These are phyloP conservation scores for Zoysia pacifica DNA, from an alignment of 176 grass and related monocot genomes.

Conservation along the genomic window DNA sequence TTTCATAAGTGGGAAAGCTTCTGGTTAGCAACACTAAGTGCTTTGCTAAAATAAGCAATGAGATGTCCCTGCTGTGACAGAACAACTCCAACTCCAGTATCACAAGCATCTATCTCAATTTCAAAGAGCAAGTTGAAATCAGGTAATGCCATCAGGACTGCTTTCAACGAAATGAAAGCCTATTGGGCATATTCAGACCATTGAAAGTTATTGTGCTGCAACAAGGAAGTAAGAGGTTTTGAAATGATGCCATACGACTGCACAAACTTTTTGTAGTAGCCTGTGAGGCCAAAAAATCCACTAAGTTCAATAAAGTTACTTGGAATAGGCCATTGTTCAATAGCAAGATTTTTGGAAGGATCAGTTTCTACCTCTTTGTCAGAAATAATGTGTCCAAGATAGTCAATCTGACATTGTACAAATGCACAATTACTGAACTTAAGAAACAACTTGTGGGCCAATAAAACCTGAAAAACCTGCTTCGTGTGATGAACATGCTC, in stretches of 20 bases:
- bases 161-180: neutral
- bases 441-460: too few species aligned
- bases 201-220: neutral
- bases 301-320: neutral
- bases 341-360: accelerated
- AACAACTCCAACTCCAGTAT: neutral
- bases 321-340: neutral
- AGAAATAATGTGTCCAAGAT: neutral
- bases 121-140: neutral
- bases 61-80: neutral
- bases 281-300: neutral
- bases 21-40: neutral
- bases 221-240: neutral
- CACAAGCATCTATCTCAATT: neutral
- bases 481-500: neutral
- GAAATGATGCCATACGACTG: neutral
- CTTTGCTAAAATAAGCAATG: neutral
- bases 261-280: neutral
- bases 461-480: too few species aligned
- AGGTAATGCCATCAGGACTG: neutral
- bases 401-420: neutral
- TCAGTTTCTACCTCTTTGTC: accelerated
- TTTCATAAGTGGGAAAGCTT: neutral
- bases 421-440: too few species aligned
- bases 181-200: neutral